Percentiles rank a stretch among this genome's conserved stretches.
These are phyloP conservation scores for Hirschioporus abietinus DNA, from an alignment of 768 basidiomycete species.

Conservation along the genomic window DNA sequence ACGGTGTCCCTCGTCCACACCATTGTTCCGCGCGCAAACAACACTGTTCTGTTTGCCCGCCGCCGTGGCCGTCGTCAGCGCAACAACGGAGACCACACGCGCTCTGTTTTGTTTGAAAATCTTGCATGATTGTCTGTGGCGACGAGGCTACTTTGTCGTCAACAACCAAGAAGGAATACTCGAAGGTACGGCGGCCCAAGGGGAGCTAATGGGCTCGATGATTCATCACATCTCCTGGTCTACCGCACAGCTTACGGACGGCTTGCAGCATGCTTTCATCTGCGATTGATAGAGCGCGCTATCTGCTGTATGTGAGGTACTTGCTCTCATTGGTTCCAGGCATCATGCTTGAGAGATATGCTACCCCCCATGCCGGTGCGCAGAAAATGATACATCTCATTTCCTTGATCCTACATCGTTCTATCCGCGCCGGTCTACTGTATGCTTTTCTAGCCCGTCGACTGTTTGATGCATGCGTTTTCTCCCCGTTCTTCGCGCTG, in stretches of 20 bases:
- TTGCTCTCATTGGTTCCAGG: neutral
- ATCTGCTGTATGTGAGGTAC: neutral
- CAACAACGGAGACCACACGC: neutral
- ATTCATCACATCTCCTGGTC: neutral
- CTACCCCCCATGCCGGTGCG: neutral
- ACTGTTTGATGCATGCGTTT: neutral
- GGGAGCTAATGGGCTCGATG: neutral
- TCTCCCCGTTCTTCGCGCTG: neutral
- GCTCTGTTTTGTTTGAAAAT: neutral
- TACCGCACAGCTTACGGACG: neutral
- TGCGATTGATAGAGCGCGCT: neutral
- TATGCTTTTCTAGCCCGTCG: neutral
- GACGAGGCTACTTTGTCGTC: neutral
- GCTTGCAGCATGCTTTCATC: neutral
- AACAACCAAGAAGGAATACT: neutral
- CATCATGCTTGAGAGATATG: neutral
- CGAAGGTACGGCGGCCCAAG: neutral
- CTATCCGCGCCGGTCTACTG: neutral
- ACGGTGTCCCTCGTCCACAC: neutral
- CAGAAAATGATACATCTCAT: neutral
- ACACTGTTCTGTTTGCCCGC: conserved; percentile 70
- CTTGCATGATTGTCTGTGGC: neutral
- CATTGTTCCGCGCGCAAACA: neutral
- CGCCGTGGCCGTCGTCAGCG: conserved; percentile 38
- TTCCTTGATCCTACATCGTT: neutral